These are phyloP conservation scores for Scorias spongiosa DNA, from an alignment of 2,329 filamentous ascomycete species.

Conservation along the genomic window DNA sequence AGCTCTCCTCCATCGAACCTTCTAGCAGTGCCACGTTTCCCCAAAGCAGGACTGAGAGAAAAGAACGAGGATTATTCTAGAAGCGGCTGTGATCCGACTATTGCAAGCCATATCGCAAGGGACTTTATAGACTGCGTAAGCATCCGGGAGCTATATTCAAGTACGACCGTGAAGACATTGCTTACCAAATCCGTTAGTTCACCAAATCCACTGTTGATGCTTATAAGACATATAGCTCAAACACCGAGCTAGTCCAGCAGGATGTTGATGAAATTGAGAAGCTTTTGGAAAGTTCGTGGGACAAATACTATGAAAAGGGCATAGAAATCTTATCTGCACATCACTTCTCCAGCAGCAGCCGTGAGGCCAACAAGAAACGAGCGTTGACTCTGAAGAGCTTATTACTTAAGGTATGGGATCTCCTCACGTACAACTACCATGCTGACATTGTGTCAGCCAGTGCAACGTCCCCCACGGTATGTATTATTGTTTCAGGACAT, in stretches of 20 bases:
- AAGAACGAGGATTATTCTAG: too few species aligned
- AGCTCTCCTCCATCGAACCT: too few species aligned
- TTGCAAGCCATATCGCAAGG: not conserved
- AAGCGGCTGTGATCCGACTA: constrained; percentile 1
- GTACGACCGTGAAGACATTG: too few species aligned
- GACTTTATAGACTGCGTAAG: not conserved
- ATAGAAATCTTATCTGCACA: constrained; percentile 70
- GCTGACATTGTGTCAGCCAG: constrained; percentile 44
- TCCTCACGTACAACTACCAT: constrained; percentile 1
- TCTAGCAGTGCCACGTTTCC: too few species aligned
- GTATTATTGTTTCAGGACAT: constrained; percentile 75
- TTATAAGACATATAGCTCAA: constrained; percentile 85
- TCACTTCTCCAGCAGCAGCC: constrained; percentile 52
- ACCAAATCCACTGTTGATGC: constrained; percentile 26
- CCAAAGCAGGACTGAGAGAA: too few species aligned
- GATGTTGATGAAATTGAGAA: constrained; percentile 57
- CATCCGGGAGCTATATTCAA: too few species aligned
- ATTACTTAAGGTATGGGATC: constrained; percentile 61
- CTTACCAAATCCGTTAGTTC: too few species aligned
- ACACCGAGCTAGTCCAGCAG: constrained; percentile 72
- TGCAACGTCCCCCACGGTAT: constrained; percentile 85
- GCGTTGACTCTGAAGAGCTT: constrained; percentile 72
- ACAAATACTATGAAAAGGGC: constrained; percentile 61
- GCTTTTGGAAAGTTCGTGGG: constrained; percentile 51
- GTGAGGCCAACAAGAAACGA: constrained; percentile 50